Evolutionary conservation across 2,329 filamentous ascomycete genomes (phyloP), one percentile per base, ranked within the genome.

Genomic region (Dactylellina haptotyla): DNA sequence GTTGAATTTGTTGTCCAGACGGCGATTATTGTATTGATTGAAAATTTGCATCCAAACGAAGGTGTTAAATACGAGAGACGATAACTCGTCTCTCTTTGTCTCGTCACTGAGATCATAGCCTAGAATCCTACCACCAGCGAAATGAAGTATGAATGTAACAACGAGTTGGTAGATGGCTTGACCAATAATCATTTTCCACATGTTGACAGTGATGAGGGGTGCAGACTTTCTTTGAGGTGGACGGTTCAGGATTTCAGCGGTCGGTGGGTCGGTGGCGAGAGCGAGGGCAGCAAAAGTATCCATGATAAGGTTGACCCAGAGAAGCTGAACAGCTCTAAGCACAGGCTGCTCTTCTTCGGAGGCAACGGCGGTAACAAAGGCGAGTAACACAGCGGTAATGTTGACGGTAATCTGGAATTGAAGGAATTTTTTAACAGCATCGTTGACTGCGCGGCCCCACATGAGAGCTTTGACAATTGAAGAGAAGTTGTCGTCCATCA

Each of bases 31-130:
- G 56, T 76, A 85, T 79, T 88, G 84, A 79, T 90, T 90, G 82
- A 90, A 90, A 74, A 90, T 89, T 77, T 90, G 88, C 84, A 90
- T 87, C 87, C 88, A 90, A 1, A 90, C 88, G 76, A 89, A 90
- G 0, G 85, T 87, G 80, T 90, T 90, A 82, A 90, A 90, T 50
- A 90, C 85, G 66, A 89, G 83, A 0, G 87, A 88, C 75, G 86
- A 83, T 32, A 88, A 81, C 76, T 85, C 79, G 4, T 77, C 78
- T 62, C 80, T 81, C 18, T 84, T 80, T 20, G 80, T 79, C 45
- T 82, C 80, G 53, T 84, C 77, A 67, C 59, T 79, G 25, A 48
- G 20, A 30, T 77, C 66, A 77, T 87, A 87, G 48, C 82, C 78
- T 14, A 90, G 83, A 34, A 90, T 85, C 5, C 81, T 79, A 58